Base-by-base conservation (phyloP, 345 rosid genomes). In the Aquilaria yunnanensis region DNA sequence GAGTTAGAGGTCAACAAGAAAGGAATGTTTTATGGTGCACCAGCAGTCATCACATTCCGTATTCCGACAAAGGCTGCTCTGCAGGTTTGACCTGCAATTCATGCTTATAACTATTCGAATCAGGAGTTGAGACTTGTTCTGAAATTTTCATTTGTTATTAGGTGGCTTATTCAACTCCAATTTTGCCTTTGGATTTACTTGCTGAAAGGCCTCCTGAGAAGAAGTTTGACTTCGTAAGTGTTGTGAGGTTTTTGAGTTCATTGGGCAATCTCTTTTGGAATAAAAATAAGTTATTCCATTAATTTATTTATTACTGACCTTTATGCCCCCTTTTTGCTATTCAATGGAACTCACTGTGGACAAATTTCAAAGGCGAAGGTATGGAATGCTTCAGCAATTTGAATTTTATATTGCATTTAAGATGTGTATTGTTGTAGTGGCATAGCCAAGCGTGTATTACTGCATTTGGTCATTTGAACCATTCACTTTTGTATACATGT, bases 41-140 rank as follows among this genome's bases (percentile, higher is more conserved):
- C 96, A 12, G 97, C 99, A 16, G 64, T 89, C 1, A 68, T 95
- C 70, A 95, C 88, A 61, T 95, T 87, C 92, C 96, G 96, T 5
- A 62, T 91, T 67, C 96, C 97, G 34, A 84, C 96, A 1, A 91
- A 95, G 78, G 62, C 87, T 49, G 80, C 81, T 75, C 73, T 80
- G 10, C 99, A 90, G 99, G 99, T 94, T 73, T 37, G 62, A 37
- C 63, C 33, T 45, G 47, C 29, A 11, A 13, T 10, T 46, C n/a
- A 3, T 23, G 32, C 16, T 23, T 63, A 32, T 50, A 13, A 57
- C 51, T 60, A 23, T 50, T 56, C 16, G 5, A 4, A 29, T 13
- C 23, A 12, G 6, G 51, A 34, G 30, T 52, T 46, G 32, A 56
- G 47, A 47, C 54, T 55, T 46, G 41, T n/a, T 56, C 29, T 65